phyloP scores from a whole-genome alignment of 257 asterid species.

The Solanum sejunctum region DNA sequence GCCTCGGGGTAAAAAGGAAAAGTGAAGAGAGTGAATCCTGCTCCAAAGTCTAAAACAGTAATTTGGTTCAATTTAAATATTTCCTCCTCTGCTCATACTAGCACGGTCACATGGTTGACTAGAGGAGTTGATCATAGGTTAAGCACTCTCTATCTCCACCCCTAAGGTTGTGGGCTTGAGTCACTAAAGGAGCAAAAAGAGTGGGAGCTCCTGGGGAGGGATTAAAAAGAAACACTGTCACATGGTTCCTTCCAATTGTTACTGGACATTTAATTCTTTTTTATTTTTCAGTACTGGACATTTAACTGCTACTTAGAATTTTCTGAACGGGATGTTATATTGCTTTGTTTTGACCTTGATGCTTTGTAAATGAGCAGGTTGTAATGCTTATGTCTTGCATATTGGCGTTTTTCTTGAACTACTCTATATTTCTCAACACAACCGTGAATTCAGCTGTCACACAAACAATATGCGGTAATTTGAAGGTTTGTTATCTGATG shows the following conservation, averaged over 20 bases:
- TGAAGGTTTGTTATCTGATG: constrained; percentile 52
- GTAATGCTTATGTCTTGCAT: constrained; percentile 71
- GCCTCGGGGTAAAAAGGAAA: not conserved
- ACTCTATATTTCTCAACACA: constrained; percentile 74
- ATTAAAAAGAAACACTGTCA: not conserved
- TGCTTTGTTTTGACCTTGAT: constrained; percentile 1
- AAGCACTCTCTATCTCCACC: not conserved
- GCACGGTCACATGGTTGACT: not conserved
- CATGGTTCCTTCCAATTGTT: not conserved
- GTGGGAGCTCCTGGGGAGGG: not conserved
- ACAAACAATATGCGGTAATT: constrained; percentile 89
- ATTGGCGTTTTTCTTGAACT: constrained; percentile 76
- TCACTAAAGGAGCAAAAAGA: not conserved
- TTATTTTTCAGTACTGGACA: not conserved
- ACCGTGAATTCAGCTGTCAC: constrained; percentile 90
- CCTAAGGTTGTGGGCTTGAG: not conserved
- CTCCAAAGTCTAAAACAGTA: not conserved
- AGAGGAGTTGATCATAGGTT: not conserved
- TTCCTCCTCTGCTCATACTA: not conserved
- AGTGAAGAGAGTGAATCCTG: not conserved
- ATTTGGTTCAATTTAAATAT: not conserved
- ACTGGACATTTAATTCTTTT: not conserved
- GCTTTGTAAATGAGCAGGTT: constrained; percentile 28
- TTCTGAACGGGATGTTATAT: not conserved
- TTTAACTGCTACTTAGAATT: not conserved